Evolutionary conservation across 2,329 filamentous ascomycete species (phyloP), one percentile per base, ranked within the genome.

Genomic region (Calonectria multiphialidica): DNA sequence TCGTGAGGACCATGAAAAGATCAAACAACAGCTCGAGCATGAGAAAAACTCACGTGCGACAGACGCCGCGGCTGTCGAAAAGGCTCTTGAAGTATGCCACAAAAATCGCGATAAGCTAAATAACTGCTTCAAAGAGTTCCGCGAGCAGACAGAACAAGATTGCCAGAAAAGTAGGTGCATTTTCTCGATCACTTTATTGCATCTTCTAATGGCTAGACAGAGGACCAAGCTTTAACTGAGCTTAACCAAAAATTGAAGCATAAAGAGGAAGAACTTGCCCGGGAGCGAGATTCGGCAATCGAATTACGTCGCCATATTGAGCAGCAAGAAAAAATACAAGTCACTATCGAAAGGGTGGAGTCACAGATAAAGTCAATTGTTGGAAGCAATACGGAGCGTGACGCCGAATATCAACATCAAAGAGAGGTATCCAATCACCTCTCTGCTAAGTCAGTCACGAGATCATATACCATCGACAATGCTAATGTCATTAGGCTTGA

Each of bases 51-150:
- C 73, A 13, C 78, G 80, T 3, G 73, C 72, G 15, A 30, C 75
- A 35, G 74, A 80, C 7, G 70, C 75, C 2, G 66, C 74, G 6
- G 72, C 72, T 9, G 70, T 84, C 15, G 77, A 82, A 3, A 53
- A 78, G 28, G 80, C 80, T 18, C 69, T 83, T 25, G 74, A 80
- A 3, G 77, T 77, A 4, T 81, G 78, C 40, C 72, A 49, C n/a
- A 80, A 80, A 44, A 82, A 83, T 18, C 77, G 81, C 0, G 79
- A 85, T 44, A 78, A 80, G 9, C 76, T 84, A 40, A 81, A 79
- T 28, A 71, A 70, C 44, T 80, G 81, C 10, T 71, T 84, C n/a
- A 74, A 81, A 4, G 75, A 80, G 25, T 73, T 81, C 61, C 80
- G 76, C 15, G 25, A 37, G 9, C 66, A 80, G 42, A 66, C 75